Conservation (phyloP, 345 rosid genomes). For the Cochlearia excelsa region DNA sequence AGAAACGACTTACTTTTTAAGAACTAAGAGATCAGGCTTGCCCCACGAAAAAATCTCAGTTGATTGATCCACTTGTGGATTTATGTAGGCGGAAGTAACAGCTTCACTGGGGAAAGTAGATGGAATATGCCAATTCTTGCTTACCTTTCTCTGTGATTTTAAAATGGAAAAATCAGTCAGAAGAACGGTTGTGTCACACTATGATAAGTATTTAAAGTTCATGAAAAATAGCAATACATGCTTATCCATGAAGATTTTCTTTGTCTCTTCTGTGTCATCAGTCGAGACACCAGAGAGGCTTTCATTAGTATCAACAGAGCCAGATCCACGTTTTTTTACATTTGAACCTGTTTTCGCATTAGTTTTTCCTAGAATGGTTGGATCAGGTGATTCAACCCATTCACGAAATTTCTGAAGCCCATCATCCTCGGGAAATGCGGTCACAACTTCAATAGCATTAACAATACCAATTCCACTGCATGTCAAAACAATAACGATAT, state of each 20-base stretch:
- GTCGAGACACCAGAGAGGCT: conserved; percentile 30
- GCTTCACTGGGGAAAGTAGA: conserved; percentile 84
- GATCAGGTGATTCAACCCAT: conserved; percentile 99
- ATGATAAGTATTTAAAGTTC: conserved; percentile 2
- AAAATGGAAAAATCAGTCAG: conserved; percentile 11
- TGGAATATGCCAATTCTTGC: conserved; percentile 98
- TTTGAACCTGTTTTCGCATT: conserved; percentile 38
- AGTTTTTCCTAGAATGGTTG: conserved; percentile 68
- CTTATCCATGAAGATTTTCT: conserved; percentile 76
- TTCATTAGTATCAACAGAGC: conserved; percentile 30
- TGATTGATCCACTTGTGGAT: conserved; percentile 92
- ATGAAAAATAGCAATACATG: conserved; percentile 51
- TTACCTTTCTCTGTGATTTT: conserved; percentile 78
- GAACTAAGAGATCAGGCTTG: conserved; percentile 78
- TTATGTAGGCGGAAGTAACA: conserved; percentile 69
- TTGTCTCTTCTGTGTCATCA: conserved; percentile 40
- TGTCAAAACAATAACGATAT: conserved; percentile 7
- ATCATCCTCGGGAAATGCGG: conserved; percentile 90
- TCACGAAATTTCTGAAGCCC: conserved; percentile 84
- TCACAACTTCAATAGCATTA: conserved; percentile 91
- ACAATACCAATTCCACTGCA: conserved; percentile 98
- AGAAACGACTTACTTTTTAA: conserved; percentile 56
- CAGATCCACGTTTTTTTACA: conserved; percentile 46
- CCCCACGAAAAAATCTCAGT: conserved; percentile 92
- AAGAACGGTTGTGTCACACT: background rate